These are phyloP conservation scores for Geranomyces variabilis DNA, from an alignment of 192 early-diverging fungal genomes.

Conservation along the genomic window DNA sequence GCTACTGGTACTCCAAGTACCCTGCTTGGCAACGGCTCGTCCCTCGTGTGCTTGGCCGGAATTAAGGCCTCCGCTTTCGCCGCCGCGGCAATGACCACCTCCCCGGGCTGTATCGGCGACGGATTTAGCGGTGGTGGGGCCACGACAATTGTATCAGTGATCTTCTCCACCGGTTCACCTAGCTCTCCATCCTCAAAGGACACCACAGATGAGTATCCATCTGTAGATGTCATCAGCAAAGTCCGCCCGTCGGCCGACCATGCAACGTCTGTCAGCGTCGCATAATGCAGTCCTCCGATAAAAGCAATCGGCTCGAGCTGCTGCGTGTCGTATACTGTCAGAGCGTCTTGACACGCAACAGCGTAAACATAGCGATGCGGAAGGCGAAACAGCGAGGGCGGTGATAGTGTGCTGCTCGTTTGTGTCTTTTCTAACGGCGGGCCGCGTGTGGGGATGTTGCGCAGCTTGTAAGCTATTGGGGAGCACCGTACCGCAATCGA, in stretches of 20 bases:
- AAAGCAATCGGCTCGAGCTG: conserved; percentile 68
- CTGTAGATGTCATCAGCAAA: conserved; percentile 76
- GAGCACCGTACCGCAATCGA: conserved; percentile 78
- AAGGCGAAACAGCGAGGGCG: conserved; percentile 38
- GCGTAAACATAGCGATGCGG: conserved; percentile 84
- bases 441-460: neutral
- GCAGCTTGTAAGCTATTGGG: conserved; percentile 59
- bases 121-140: neutral
- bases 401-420: neutral
- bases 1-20: neutral
- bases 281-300: conserved; percentile 82
- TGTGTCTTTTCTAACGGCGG: neutral
- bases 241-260: conserved; percentile 81
- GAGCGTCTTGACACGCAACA: conserved; percentile 79
- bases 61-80: neutral
- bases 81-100: neutral
- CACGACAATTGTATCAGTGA: neutral
- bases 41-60: neutral
- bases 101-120: neutral
- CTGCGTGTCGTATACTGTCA: conserved; percentile 88
- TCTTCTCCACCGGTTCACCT: conserved; percentile 38
- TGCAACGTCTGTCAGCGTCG: conserved; percentile 84
- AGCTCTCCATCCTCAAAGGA: conserved; percentile 73
- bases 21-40: neutral
- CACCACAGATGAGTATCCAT: conserved; percentile 85